Base-by-base conservation (phyloP, 2,329 filamentous ascomycete species). In the Moelleriella libera region DNA sequence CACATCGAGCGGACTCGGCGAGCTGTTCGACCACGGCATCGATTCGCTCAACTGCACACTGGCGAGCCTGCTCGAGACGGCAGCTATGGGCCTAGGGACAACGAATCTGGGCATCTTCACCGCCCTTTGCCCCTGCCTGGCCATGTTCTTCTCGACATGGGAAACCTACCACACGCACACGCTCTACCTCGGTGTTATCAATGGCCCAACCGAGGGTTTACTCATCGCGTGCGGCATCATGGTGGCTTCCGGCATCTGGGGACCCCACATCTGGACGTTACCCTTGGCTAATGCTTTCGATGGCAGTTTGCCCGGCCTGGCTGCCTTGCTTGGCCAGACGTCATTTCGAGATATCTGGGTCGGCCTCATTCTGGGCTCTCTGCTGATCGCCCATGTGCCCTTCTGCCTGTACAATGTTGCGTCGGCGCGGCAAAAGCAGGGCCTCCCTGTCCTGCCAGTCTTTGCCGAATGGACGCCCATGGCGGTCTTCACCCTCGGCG, bases 101-200 rank as follows among this genome's bases (percentile, higher is more conserved):
- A 87, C 85, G 14, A 82, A 81, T 53, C 80, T 87, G 21, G 92
- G 92, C 54, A 83, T 92, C 49, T 94, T 95, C 63, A 97, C 92
- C 1, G 88, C 89, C 2, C 71, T 98, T 42, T 81, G 90, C 51
- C 92, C 92, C 1, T 94, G 88, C 57, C 70, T 98, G 43, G 87
- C 92, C 50, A 98, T 98, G 92, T 98, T 95, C 73, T 96, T 98
- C 69, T 96, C 90, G 3, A 98, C 92, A 2, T 98, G 92, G 92
- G 92, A 98, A 68, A 98, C 92, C 1, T 98, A 96, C 64, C 92
- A 98, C 67, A 96, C 92, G 5, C 92, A 98, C 64, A 97, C 92
- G 0, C 72, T 98, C 5, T 98, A 95, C 65, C 80, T 98, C 10
- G 92, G 92, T 48, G 88, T 90, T 63, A 85, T 98, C 76, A 98